Evolutionary conservation across 371 early-diverging fungal genomes (phyloP).

Genomic region (Apophysomyces variabilis): DNA sequence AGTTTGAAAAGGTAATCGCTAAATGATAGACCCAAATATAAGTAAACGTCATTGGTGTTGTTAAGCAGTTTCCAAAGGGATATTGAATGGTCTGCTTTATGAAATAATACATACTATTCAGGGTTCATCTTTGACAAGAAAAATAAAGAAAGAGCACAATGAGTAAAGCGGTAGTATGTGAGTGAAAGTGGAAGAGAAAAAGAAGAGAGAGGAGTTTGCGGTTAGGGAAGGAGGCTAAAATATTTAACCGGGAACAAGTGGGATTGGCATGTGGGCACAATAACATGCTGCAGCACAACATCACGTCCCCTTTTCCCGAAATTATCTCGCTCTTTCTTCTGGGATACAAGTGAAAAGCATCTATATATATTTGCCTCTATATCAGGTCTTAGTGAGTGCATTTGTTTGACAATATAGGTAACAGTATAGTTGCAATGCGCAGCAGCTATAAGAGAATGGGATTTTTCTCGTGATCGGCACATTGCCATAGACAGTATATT

Average conservation of each 20-base stretch:
- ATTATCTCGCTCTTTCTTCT: no score
- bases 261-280: background rate
- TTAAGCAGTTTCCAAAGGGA: background rate
- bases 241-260: background rate
- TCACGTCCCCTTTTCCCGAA: no score
- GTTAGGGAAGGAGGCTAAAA: background rate
- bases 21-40: conserved; percentile 4
- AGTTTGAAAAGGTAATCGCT: conserved; percentile 83
- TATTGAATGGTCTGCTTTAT: background rate
- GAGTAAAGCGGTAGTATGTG: background rate
- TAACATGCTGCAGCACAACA: no score
- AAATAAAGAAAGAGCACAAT: background rate
- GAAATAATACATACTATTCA: conserved; percentile 6
- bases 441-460: no score
- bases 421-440: no score
- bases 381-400: no score
- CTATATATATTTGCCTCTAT: no score
- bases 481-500: no score
- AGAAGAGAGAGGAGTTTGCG: background rate
- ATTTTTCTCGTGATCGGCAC: no score
- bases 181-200: background rate
- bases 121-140: background rate
- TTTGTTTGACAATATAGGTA: no score
- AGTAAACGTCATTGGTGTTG: background rate
- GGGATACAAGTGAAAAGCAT: no score